Evolutionary conservation across 306 rosid species (phyloP), one percentile per base, ranked within the genome.

Genomic region (Sechiopsis laciniata): DNA sequence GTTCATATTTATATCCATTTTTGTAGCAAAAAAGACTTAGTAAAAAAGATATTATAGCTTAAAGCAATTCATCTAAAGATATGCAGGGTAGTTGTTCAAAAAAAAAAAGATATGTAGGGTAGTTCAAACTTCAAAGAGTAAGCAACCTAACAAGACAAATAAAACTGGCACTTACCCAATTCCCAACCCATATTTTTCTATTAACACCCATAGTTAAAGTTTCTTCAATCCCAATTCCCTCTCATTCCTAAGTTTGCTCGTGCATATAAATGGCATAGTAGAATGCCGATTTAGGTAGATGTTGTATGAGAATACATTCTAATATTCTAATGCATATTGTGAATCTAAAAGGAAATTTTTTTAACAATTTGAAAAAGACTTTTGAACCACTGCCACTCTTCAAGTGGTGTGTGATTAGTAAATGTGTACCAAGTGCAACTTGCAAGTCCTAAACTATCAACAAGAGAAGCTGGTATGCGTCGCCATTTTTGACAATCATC

Each of bases 401-500:
- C 12, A 21, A 50, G 32, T 14, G 21, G 13, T 24, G 13, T 46
- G 16, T 51, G 46, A 22, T 8, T 1, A 52, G 53, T 50, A 52
- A 70, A 52, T 70, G 60, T 16, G 71, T 91, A 95, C 99, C 99
- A 95, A 72, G 89, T 82, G 86, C 99, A 75, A 77, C 87, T 88
- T 76, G 84, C 83, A 82, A 85, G 96, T 60, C 89, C 95, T 73
- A 95, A 87, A 66, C 1, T 57, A 80, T 95, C 97, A 35, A 97
- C 99, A 77, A 89, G 95, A 76, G 75, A 81, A 78, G 95, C 92
- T 75, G 90, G 84, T 83, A 95, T 95, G 45, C 90, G 99, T 75
- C 99, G 88, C 99, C 99, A 95, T 81, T 95, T 91, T 76, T 77
- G 88, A 81, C 99, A 95, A 80, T 83, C 87, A 84, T 95, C 99